A percentile compares a stretch with the other conserved stretches of the same genome.
Evolutionary conservation across 78 protist genomes (phyloP).

Genomic region (Dictyostelium brefeldianum): DNA sequence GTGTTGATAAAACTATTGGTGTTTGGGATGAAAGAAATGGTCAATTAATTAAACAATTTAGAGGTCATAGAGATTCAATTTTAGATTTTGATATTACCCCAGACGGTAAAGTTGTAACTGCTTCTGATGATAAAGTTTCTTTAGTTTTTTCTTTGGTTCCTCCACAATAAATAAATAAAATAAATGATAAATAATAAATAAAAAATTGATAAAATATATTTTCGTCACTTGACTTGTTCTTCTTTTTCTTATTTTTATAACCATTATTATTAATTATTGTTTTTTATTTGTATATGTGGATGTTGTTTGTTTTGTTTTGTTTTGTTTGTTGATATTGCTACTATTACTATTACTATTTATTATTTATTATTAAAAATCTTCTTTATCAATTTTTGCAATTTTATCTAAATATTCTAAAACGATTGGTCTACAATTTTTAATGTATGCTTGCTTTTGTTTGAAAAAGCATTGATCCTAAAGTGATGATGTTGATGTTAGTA

Average conservation of each 20-base stretch:
- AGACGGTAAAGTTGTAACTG: constrained; percentile 49
- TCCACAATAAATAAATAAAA: constrained; percentile 17
- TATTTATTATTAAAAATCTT: not conserved
- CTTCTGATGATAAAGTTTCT: constrained; percentile 78
- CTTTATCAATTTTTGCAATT: not conserved
- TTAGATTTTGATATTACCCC: constrained; percentile 76
- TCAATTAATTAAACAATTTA: constrained; percentile 61
- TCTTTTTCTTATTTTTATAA: not conserved
- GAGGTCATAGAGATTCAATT: constrained; percentile 73
- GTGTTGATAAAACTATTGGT: constrained; percentile 54
- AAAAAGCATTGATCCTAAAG: constrained; percentile 45
- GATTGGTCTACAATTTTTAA: constrained; percentile 51
- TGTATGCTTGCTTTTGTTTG: constrained; percentile 55
- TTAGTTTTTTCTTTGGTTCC: constrained; percentile 55
- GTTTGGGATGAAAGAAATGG: constrained; percentile 84
- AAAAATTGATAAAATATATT: too few species aligned
- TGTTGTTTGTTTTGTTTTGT: not conserved
- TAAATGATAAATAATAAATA: not conserved
- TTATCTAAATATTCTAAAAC: constrained; percentile 57
- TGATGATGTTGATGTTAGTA: not conserved
- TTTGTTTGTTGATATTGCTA: not conserved
- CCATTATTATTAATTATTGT: not conserved
- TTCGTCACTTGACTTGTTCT: not conserved
- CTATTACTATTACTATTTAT: not conserved
- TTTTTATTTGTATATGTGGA: not conserved